Evolutionary conservation across 441 rosid species (phyloP), one percentile per base, ranked within the genome.

Genomic region (Metrosideros polymorpha): DNA sequence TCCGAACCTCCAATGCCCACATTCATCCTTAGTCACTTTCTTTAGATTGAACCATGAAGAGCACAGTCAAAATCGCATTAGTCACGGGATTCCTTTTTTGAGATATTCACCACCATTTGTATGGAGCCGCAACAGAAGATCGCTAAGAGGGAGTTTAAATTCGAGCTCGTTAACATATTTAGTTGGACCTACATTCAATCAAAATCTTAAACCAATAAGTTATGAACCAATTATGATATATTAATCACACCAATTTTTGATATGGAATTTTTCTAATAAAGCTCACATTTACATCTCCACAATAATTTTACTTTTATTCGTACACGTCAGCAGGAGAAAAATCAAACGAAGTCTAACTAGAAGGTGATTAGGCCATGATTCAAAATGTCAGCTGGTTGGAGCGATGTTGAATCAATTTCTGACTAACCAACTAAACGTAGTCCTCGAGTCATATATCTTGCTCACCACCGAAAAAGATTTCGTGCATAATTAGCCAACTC

Each of bases 151-250:
- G n/a, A n/a, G n/a, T n/a, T n/a, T n/a, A n/a, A n/a, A n/a, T n/a
- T 1, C 3, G 12, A 35, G 25, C n/a, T 1, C 14, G 6, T 66
- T 2, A 19, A 19, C 0, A 0, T 0, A 9, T 32, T 1, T 8
- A 30, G 42, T 61, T 17, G 4, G 22, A 30, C 4, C 5, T 2
- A 8, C 6, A 5, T 8, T 63, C 6, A 30, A 1, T 30, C 42
- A 61, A 61, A 61, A 63, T 61, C 9, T 18, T 8, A 7, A 30
- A 8, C 2, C 29, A 18, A 15, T 61, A 10, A 61, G 75, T 61
- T 17, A 7, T 17, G 3, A 5, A 1, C 5, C 27, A 54, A 54
- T 0, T 55, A 22, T 24, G 12, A 53, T 55, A 25, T 55, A 55
- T 9, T 55, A 55, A 25, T 4, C 5, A 53, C 5, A 53, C 4